phyloP scores from a whole-genome alignment of 2,329 filamentous ascomycete genomes.

The Rachicladosporium sp. region DNA sequence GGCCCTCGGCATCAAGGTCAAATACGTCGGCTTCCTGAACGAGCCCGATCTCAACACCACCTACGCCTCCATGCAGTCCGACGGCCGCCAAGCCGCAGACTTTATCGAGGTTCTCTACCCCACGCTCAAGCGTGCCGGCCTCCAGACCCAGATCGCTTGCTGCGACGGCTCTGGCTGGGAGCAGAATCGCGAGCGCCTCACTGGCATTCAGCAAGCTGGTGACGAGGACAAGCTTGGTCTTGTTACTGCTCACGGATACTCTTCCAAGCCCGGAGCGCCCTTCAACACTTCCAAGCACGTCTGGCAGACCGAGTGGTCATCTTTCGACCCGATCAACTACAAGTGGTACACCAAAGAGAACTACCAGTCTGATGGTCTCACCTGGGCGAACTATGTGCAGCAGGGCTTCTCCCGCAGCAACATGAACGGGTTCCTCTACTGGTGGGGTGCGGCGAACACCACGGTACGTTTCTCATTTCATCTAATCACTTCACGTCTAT shows the following conservation, averaged over 20 bases:
- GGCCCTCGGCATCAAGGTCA: slow-evolving; percentile 27
- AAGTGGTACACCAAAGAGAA: slow-evolving; percentile 37
- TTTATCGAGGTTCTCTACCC: slow-evolving; percentile 38
- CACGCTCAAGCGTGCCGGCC: slow-evolving; percentile 25
- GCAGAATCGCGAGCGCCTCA: slow-evolving; percentile 8
- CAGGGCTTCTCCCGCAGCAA: slow-evolving; percentile 37
- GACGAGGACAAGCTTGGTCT: slow-evolving; percentile 28
- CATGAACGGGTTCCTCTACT: slow-evolving; percentile 43
- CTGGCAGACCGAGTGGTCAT: slow-evolving; percentile 42
- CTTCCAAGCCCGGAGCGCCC: slow-evolving; percentile 26
- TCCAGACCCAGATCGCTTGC: slow-evolving; percentile 30
- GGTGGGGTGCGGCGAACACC: slow-evolving; percentile 37
- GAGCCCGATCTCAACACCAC: slow-evolving; percentile 30
- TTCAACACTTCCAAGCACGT: slow-evolving; percentile 32
- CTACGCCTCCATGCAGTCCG: slow-evolving; percentile 37
- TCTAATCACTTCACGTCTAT: not conserved
- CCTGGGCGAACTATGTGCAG: slow-evolving; percentile 45
- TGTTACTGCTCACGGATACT: slow-evolving; percentile 33
- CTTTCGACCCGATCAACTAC: slow-evolving; percentile 31
- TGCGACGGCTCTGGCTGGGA: slow-evolving; percentile 35
- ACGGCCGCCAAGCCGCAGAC: slow-evolving; percentile 36
- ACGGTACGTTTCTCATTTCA: slow-evolving; percentile 7
- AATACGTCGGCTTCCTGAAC: slow-evolving; percentile 34
- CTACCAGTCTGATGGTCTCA: slow-evolving; percentile 37
- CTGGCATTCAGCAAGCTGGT: slow-evolving; percentile 23